A percentile compares a stretch with the other conserved stretches of the same genome.
phyloP scores from a whole-genome alignment of 1,139 yeast species.

The Kluyveromyces sp. region DNA sequence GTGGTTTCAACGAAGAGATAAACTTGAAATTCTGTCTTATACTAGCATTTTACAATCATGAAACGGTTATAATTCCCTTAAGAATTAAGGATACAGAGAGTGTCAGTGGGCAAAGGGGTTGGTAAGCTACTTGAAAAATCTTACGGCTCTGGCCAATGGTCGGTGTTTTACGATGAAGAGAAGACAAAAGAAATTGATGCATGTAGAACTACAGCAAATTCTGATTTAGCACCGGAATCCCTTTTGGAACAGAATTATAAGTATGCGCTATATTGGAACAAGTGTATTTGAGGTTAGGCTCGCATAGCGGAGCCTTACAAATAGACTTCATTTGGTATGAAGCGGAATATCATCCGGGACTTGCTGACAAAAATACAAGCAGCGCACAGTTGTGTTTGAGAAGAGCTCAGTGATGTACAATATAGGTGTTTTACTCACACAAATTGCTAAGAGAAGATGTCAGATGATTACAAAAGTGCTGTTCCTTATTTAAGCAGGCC shows the following conservation, averaged over 20 bases:
- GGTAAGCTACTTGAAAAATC: slow-evolving; percentile 23
- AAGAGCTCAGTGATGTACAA: slow-evolving; percentile 82
- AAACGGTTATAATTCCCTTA: slow-evolving; percentile 20
- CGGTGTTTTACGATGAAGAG: slow-evolving; percentile 24
- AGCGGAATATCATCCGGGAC: slow-evolving; percentile 39
- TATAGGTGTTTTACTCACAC: slow-evolving; percentile 50
- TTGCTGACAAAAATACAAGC: slow-evolving; percentile 44
- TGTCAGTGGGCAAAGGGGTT: slow-evolving; percentile 25
- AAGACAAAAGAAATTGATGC: slow-evolving; percentile 22
- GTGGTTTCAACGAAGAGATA: neutral
- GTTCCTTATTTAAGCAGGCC: slow-evolving; percentile 63
- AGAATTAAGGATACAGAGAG: slow-evolving; percentile 27
- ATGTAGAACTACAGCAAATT: slow-evolving; percentile 33
- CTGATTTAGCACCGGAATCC: slow-evolving; percentile 41
- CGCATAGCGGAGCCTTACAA: slow-evolving; percentile 47
- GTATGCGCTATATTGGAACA: slow-evolving; percentile 82
- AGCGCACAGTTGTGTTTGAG: slow-evolving; percentile 73
- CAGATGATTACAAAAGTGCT: slow-evolving; percentile 50
- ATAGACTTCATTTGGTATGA: slow-evolving; percentile 77
- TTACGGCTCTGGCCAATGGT: slow-evolving; percentile 28
- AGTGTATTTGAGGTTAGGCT: slow-evolving; percentile 67
- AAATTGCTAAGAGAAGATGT: slow-evolving; percentile 35
- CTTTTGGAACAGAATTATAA: slow-evolving; percentile 47
- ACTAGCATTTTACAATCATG: slow-evolving; percentile 11
- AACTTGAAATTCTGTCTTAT: neutral